Evolutionary conservation across 148 eudicot species (phyloP).

Genomic region (Fagopyrum tataricum): DNA sequence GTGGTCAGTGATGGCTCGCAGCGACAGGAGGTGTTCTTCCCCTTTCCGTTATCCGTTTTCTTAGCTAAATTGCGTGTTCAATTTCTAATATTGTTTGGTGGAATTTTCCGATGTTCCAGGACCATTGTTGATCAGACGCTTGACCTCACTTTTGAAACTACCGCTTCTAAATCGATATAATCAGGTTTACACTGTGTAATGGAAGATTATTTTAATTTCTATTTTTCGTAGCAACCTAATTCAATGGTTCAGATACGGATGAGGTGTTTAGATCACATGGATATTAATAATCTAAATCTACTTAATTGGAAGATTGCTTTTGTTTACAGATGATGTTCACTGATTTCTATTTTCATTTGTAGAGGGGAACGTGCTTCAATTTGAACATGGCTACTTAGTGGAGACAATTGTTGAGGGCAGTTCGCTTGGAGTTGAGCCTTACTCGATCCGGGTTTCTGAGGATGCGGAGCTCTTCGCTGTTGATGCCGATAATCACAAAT

Average conservation of each 20-base stretch:
- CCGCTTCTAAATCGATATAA: slow-evolving; percentile 56
- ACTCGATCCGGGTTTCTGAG: slow-evolving; percentile 67
- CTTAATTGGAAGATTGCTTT: neutral
- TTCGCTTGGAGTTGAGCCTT: slow-evolving; percentile 78
- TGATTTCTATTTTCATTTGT: slow-evolving; percentile 4
- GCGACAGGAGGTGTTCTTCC: too few relatives aligned
- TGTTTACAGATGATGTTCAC: slow-evolving; percentile 9
- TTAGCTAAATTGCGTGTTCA: slow-evolving; percentile 1
- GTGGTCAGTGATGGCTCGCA: too few relatives aligned
- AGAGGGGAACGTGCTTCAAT: slow-evolving; percentile 85
- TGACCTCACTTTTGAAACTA: slow-evolving; percentile 54
- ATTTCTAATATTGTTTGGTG: slow-evolving; percentile 1
- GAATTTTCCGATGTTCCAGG: slow-evolving; percentile 28
- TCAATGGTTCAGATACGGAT: neutral
- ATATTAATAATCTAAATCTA: neutral
- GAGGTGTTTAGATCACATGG: slow-evolving; percentile 2
- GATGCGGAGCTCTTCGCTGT: slow-evolving; percentile 97
- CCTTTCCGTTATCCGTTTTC: neutral
- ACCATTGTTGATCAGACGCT: slow-evolving; percentile 52
- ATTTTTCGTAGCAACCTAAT: neutral
- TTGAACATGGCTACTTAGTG: slow-evolving; percentile 84
- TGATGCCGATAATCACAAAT: slow-evolving; percentile 82
- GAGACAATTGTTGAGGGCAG: slow-evolving; percentile 93
- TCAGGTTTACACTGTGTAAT: slow-evolving; percentile 40
- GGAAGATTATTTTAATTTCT: neutral